Evolutionary conservation across 768 basidiomycete species (phyloP).

Genomic region (Tremella fuciformis): DNA sequence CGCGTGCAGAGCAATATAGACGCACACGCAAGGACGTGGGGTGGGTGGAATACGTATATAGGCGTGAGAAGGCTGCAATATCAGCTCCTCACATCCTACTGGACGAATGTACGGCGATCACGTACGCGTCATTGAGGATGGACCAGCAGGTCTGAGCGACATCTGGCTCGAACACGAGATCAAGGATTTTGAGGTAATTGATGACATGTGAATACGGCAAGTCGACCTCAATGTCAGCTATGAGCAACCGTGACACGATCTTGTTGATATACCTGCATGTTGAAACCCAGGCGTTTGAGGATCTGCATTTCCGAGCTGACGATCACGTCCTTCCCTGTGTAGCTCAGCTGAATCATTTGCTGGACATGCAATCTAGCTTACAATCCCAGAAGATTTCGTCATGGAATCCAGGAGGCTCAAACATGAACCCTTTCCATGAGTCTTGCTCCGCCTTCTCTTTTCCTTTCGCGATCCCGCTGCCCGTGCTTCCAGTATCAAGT

Average conservation of each 20-base stretch:
- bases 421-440: slow-evolving; percentile 40
- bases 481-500: slow-evolving; percentile 4
- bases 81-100: too few relatives aligned
- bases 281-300: slow-evolving; percentile 90
- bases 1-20: slow-evolving; percentile 79
- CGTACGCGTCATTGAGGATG: slow-evolving; percentile 91
- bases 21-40: slow-evolving; percentile 84
- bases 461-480: slow-evolving; percentile 50
- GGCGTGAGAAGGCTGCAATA: slow-evolving; percentile 80
- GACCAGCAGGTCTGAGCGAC: slow-evolving; percentile 84
- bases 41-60: slow-evolving; percentile 81
- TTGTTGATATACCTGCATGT: slow-evolving; percentile 59
- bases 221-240: slow-evolving; percentile 61
- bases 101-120: too few relatives aligned
- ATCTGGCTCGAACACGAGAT: slow-evolving; percentile 68
- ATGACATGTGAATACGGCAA: slow-evolving; percentile 91
- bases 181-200: slow-evolving; percentile 86
- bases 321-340: slow-evolving; percentile 73
- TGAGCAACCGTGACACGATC: not conserved
- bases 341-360: not conserved
- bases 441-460: slow-evolving; percentile 31
- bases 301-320: slow-evolving; percentile 97
- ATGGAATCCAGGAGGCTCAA: slow-evolving; percentile 43
- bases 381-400: slow-evolving; percentile 69
- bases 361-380: slow-evolving; percentile 12